These are phyloP conservation scores for Punctularia strigosozonata DNA, from an alignment of 768 basidiomycete genomes.

Conservation along the genomic window DNA sequence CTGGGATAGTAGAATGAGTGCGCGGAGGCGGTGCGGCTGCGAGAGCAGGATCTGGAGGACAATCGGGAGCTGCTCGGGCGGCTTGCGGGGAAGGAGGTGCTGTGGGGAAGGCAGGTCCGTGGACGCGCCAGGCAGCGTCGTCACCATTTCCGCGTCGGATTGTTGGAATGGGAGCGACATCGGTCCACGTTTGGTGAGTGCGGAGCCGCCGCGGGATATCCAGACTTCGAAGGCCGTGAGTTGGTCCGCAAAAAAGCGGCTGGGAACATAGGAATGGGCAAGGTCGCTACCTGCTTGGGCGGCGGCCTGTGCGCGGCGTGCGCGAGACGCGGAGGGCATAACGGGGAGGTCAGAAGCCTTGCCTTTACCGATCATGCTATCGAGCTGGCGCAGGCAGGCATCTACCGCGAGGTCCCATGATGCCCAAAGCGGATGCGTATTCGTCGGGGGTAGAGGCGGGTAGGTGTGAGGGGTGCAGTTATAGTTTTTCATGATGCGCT, in stretches of 20 bases:
- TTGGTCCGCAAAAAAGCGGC: constrained; percentile 91
- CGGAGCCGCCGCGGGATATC: constrained; percentile 90
- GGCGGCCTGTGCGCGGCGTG: constrained; percentile 5
- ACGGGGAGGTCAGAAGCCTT: constrained; percentile 11
- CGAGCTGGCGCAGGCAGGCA: constrained; percentile 87
- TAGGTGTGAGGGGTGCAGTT: constrained; percentile 93
- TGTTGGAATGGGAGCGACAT: constrained; percentile 48
- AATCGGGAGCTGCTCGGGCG: constrained; percentile 95
- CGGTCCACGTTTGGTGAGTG: constrained; percentile 66
- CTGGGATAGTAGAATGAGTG: constrained; percentile 90
- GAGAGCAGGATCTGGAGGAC: constrained; percentile 95
- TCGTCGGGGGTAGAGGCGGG: constrained; percentile 88
- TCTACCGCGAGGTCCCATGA: constrained; percentile 98
- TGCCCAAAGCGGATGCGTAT: constrained; percentile 92
- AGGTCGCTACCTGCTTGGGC: constrained; percentile 20
- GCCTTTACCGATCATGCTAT: constrained; percentile 45
- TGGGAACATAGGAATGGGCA: constrained; percentile 69
- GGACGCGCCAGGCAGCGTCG: constrained; percentile 12
- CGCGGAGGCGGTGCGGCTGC: constrained; percentile 89
- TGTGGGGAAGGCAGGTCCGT: constrained; percentile 8
- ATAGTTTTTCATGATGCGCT: constrained; percentile 96
- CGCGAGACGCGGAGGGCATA: constrained; percentile 11
- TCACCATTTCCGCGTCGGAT: constrained; percentile 16
- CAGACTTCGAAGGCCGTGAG: constrained; percentile 97
- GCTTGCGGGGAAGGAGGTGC: constrained; percentile 74